Base-by-base conservation (phyloP, 257 asterid genomes). In the Solanum bulbocastanum region DNA sequence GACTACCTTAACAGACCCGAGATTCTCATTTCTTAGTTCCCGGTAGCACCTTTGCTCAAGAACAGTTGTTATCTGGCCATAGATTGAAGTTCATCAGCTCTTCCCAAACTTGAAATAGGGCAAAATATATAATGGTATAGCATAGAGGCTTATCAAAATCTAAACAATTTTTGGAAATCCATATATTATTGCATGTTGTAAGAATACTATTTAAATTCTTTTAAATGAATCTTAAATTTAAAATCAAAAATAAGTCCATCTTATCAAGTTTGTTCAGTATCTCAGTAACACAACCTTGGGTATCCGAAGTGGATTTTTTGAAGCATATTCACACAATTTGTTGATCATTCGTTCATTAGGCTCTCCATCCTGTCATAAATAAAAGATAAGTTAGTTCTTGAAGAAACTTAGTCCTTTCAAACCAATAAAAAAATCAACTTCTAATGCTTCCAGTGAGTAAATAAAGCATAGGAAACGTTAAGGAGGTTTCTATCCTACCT, bases 41-140 rank as follows among this genome's bases (percentile, higher is more conserved):
- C 94, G 92, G 87, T 92, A 94, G 88, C 94, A 94, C 90, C 96
- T 92, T 91, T 94, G 95, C 91, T 94, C 98, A 65, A 94, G 96
- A 87, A 92, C 88, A 87, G 93, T 94, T 89, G 98, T 93, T 87
- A 94, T 94, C 98, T 94, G 94, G 87, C 84, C 76, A 88, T 46
- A 46, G 37, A 49, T 86, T 86, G 37, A 49, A 33, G 44, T 73
- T 86, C 58, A 71, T 71, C 84, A 68, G 85, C 40, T 46, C 33
- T 44, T 46, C 62, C 36, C 27, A 46, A 46, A 49, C 27, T 44
- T 81, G 25, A 81, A 81, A 81, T 30, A 44, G 15, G 5, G 27
- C 30, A 46, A 44, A 71, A 81, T 46, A 81, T 15, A 30, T 27
- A 30, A 44, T 81, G 39, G 25, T 42, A 81, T 36, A 10, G 68